Base-by-base conservation (phyloP, 106 monocot species). In the Dactylorhiza incarnata region DNA sequence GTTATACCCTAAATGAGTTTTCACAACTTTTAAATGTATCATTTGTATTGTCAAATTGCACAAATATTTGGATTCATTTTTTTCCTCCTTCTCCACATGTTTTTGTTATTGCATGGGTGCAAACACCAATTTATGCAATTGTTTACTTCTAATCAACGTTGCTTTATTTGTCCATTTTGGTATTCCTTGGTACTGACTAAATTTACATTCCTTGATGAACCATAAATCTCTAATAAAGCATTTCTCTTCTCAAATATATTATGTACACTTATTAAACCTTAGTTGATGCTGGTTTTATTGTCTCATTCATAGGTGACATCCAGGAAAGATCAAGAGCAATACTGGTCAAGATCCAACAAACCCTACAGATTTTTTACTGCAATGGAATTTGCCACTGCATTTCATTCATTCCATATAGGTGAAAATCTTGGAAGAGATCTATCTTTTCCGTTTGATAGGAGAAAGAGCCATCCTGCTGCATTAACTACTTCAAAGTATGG, bases 261-360 rank as follows among this genome's bases (percentile, higher is more conserved):
- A 17, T 45, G 17, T 69, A 13, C 45, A 46, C 16, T 46, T 45
- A 2, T 11, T 45, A 45, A 17, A n/a, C 17, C 69, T n/a, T 16
- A 45, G 16, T 46, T 69, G 69, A 69, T 45, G 45, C n/a, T 69
- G n/a, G 0, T 69, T 17, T 69, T 44, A 5, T 45, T 69, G 69
- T 69, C 45, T 15, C n/a, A 5, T 72, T 50, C 24, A 56, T 48
- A 86, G 84, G 78, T 87, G n/a, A 84, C 81, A 69, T 87, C 87
- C 20, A 84, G 78, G 48, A 87, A 87, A 77, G 78, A 87, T 26
- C 87, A 84, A 49, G 49, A 78, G 17, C 84, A 87, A 63, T 84
- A 87, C 13, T 87, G 87, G 87, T 29, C 66, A 48, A 51, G 74
- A 7, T 10, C 59, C 22, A 44, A 84, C 7, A 56, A 79, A 24